Conservation (phyloP, 1,139 yeast genomes). For the Geotrichum bryndzae region DNA sequence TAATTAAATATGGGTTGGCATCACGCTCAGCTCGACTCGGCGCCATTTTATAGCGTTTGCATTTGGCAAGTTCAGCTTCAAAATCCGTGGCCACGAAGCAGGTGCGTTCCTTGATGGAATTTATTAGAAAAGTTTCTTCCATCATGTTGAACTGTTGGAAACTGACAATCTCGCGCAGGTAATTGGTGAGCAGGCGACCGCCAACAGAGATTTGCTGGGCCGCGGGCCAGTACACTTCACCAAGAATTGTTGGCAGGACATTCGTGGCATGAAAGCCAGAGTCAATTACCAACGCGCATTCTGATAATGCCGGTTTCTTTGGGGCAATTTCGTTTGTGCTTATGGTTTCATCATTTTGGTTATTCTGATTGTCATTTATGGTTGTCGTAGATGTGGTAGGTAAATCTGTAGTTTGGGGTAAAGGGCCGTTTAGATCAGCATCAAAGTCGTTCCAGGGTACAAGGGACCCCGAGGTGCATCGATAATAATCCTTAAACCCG, state of each 20-base stretch:
- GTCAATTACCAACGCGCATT: constrained; percentile 76
- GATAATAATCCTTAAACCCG: constrained; percentile 61
- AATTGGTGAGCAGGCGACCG: constrained; percentile 78
- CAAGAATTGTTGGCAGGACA: constrained; percentile 77
- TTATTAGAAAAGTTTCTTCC: constrained; percentile 81
- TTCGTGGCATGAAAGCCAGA: constrained; percentile 86
- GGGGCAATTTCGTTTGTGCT: not conserved
- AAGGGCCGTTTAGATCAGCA: constrained; percentile 4
- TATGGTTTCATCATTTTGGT: not conserved
- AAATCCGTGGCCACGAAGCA: constrained; percentile 71
- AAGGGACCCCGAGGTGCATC: constrained; percentile 61
- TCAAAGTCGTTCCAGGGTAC: constrained; percentile 55
- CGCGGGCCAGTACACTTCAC: constrained; percentile 72
- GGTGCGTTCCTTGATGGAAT: constrained; percentile 77
- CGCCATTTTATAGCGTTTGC: constrained; percentile 23
- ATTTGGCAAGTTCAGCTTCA: constrained; percentile 44
- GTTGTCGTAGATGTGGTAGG: not conserved
- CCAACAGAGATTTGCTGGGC: constrained; percentile 73
- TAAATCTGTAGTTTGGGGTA: not conserved
- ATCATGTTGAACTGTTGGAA: constrained; percentile 90
- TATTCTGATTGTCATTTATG: not conserved
- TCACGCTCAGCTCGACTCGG: not conserved
- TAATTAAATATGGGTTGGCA: constrained; percentile 11
- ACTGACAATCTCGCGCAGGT: constrained; percentile 75
- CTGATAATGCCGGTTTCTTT: constrained; percentile 36